phyloP scores from a whole-genome alignment of 23 red algal genomes.

The Pyropia haitanensis region DNA sequence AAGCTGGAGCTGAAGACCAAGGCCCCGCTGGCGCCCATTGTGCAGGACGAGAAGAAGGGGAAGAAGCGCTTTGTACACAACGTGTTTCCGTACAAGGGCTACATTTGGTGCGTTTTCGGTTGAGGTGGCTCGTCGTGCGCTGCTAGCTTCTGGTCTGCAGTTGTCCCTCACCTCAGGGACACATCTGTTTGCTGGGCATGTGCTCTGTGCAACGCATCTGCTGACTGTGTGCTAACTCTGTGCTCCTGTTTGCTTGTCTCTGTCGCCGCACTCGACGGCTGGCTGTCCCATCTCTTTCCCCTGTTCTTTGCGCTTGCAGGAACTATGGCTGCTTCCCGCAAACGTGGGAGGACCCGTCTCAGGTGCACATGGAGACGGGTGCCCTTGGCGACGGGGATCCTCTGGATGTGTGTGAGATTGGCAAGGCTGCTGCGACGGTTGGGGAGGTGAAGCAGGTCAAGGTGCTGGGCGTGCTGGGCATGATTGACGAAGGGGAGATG shows the following conservation, averaged over 20 bases:
- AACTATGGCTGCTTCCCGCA: constrained; percentile 99
- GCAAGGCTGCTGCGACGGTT: constrained; percentile 44
- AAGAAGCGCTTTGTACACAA: constrained; percentile 96
- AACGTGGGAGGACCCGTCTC: constrained; percentile 91
- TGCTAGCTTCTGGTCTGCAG: too few relatives aligned
- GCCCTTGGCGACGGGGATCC: constrained; percentile 97
- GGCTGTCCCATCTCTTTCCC: too few relatives aligned
- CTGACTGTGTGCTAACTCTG: too few relatives aligned
- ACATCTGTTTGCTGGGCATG: too few relatives aligned
- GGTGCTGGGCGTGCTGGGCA: constrained; percentile 93
- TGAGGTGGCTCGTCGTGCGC: too few relatives aligned
- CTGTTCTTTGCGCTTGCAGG: too few relatives aligned
- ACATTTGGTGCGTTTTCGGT: constrained; percentile 43
- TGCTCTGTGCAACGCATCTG: too few relatives aligned
- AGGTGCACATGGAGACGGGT: constrained; percentile 98
- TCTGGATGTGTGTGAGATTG: constrained; percentile 93
- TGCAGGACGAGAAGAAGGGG: constrained; percentile 95
- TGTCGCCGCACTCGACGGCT: too few relatives aligned
- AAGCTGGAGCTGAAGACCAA: constrained; percentile 90
- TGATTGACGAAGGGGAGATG: constrained; percentile 99
- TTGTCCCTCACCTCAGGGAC: too few relatives aligned
- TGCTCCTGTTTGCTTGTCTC: too few relatives aligned
- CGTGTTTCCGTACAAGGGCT: constrained; percentile 98
- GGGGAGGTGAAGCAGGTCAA: constrained; percentile 96
- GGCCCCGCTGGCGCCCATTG: constrained; percentile 76